A percentile compares a stretch with the other conserved stretches of the same genome.
Conservation (phyloP, 2,329 filamentous ascomycete species). For the Acarospora socialis region DNA sequence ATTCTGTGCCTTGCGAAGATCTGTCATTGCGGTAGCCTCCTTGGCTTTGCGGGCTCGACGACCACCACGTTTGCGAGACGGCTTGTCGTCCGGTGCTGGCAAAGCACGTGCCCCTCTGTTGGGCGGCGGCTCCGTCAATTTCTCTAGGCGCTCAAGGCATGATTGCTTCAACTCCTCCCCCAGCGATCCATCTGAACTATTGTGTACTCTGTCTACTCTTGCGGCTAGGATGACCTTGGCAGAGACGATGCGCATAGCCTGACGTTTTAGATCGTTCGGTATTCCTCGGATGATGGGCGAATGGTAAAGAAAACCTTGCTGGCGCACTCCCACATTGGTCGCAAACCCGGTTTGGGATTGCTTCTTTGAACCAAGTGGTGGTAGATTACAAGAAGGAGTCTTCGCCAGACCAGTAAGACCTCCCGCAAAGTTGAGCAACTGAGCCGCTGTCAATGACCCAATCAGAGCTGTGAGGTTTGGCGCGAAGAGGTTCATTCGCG, state of each 20-base stretch:
- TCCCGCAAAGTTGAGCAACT: constrained; percentile 89
- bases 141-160: constrained; percentile 76
- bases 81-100: constrained; percentile 90
- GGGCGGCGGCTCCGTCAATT: constrained; percentile 78
- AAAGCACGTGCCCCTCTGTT: constrained; percentile 80
- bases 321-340: constrained; percentile 78
- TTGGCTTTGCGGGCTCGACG: constrained; percentile 84
- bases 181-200: constrained; percentile 63
- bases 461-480: constrained; percentile 85
- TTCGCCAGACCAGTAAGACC: constrained; percentile 80
- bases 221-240: constrained; percentile 91
- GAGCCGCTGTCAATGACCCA: constrained; percentile 82
- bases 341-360: constrained; percentile 68
- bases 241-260: constrained; percentile 88
- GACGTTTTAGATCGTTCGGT: constrained; percentile 72
- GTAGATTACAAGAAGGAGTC: constrained; percentile 83
- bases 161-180: constrained; percentile 71
- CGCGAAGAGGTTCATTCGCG: constrained; percentile 90
- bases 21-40: constrained; percentile 93
- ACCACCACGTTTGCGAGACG: constrained; percentile 80
- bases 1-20: constrained; percentile 90
- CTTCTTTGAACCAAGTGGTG: constrained; percentile 82
- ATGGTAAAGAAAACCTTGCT: constrained; percentile 88
- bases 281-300: constrained; percentile 79
- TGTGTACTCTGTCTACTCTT: constrained; percentile 74